phyloP scores from a whole-genome alignment of 257 asterid genomes.

The Ophiorrhiza pumila region DNA sequence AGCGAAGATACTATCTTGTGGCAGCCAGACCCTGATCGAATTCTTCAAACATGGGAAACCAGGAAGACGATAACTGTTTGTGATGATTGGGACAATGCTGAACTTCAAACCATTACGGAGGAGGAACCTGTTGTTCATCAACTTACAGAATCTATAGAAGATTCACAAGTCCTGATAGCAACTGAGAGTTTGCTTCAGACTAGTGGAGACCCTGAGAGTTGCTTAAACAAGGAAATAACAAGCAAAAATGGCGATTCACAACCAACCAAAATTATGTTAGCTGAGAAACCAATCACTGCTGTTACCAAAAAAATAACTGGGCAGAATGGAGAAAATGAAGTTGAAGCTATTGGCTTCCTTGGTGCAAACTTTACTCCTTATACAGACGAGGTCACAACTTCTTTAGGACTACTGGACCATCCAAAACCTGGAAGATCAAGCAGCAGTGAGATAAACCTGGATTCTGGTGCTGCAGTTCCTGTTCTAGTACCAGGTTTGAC shows the following conservation, averaged over 20 bases:
- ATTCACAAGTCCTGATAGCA: constrained; percentile 22
- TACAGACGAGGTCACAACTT: constrained; percentile 7
- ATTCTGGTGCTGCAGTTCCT: constrained; percentile 30
- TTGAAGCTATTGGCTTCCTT: constrained; percentile 7
- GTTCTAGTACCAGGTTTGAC: constrained; percentile 63
- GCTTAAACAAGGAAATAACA: neutral
- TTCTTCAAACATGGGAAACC: constrained; percentile 58
- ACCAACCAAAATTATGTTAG: neutral
- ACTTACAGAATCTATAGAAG: constrained; percentile 14
- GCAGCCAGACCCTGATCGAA: constrained; percentile 86
- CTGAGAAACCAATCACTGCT: constrained; percentile 21
- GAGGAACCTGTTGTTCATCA: constrained; percentile 34
- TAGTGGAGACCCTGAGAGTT: constrained; percentile 10
- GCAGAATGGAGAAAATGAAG: constrained; percentile 19
- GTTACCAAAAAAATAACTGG: constrained; percentile 17
- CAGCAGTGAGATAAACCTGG: constrained; percentile 12
- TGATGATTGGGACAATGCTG: constrained; percentile 72
- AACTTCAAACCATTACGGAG: constrained; percentile 48
- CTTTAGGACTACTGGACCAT: constrained; percentile 5
- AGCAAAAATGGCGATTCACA: neutral
- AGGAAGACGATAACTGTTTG: constrained; percentile 43
- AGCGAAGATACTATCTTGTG: constrained; percentile 39
- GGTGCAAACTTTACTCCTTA: constrained; percentile 1
- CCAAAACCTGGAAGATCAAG: constrained; percentile 6
- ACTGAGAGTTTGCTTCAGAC: constrained; percentile 28